These are phyloP conservation scores for Cercospora canescens DNA, from an alignment of 2,329 filamentous ascomycete species.

Conservation along the genomic window DNA sequence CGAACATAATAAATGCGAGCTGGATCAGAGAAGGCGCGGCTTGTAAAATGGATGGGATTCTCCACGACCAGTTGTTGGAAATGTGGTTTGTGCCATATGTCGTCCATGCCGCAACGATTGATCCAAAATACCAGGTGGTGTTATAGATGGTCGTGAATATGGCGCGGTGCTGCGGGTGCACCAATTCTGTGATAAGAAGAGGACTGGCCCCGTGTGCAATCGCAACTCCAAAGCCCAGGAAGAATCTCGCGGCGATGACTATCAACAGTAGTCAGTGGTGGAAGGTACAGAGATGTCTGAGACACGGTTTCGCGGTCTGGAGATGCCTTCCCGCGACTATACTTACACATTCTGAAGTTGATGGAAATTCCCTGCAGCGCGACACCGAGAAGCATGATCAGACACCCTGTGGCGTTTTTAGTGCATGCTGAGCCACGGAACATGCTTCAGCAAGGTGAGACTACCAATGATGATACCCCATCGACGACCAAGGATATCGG, in stretches of 20 bases:
- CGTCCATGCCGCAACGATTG: constrained; percentile 49
- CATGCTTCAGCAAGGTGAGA: too few relatives aligned
- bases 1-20: constrained; percentile 49
- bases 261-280: too few relatives aligned
- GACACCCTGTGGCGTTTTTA: neutral
- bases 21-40: constrained; percentile 48
- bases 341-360: constrained; percentile 46
- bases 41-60: constrained; percentile 56
- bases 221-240: constrained; percentile 43
- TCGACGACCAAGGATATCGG: constrained; percentile 50
- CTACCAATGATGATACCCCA: constrained; percentile 50
- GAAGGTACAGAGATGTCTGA: too few relatives aligned
- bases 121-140: constrained; percentile 47
- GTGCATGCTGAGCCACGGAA: neutral
- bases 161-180: constrained; percentile 52
- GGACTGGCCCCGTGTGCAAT: constrained; percentile 39
- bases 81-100: constrained; percentile 48
- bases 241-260: constrained; percentile 46
- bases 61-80: constrained; percentile 50
- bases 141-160: constrained; percentile 52
- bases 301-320: too few relatives aligned
- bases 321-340: too few relatives aligned
- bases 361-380: constrained; percentile 42
- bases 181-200: constrained; percentile 43
- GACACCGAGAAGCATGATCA: constrained; percentile 50